Percentiles rank a stretch among this genome's conserved stretches.
These are phyloP conservation scores for Aciculoconidium aculeatum DNA, from an alignment of 805 yeast genomes.

Conservation along the genomic window DNA sequence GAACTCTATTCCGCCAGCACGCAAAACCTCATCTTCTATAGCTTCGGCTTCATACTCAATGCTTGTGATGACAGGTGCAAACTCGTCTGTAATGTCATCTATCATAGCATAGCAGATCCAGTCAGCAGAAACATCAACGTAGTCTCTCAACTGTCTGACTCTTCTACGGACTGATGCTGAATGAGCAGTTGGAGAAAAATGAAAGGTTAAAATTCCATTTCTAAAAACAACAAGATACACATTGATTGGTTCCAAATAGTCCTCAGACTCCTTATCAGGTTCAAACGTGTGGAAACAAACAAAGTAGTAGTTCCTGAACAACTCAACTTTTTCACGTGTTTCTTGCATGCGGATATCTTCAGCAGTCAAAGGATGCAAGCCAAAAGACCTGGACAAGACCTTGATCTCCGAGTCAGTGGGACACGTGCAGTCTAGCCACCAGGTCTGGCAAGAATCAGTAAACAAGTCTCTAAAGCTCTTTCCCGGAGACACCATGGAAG, in stretches of 20 bases:
- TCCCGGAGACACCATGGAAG: conserved; percentile 64
- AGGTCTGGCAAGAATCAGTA: conserved; percentile 51
- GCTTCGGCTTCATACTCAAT: conserved; percentile 79
- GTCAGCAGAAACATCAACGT: conserved; percentile 72
- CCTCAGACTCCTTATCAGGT: conserved; percentile 54
- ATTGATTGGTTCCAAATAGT: conserved; percentile 74
- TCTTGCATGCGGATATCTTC: conserved; percentile 20
- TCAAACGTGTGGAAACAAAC: conserved; percentile 19
- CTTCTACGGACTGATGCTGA: conserved; percentile 73
- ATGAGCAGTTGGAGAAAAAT: conserved; percentile 53
- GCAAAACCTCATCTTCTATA: conserved; percentile 80
- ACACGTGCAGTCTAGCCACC: conserved; percentile 52
- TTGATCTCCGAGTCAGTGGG: conserved; percentile 19
- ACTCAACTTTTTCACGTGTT: conserved; percentile 17
- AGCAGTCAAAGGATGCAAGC: conserved; percentile 18
- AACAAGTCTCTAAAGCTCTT: conserved; percentile 66
- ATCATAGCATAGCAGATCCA: conserved; percentile 80
- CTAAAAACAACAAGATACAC: conserved; percentile 62
- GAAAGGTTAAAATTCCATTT: conserved; percentile 56
- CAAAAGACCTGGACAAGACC: conserved; percentile 16
- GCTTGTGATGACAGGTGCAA: conserved; percentile 74
- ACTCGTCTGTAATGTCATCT: conserved; percentile 81
- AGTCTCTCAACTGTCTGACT: conserved; percentile 72
- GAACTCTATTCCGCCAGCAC: conserved; percentile 69
- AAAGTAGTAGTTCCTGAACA: conserved; percentile 16